These are phyloP conservation scores for Trichomonas gallinae DNA, from an alignment of 208 protist genomes.

Conservation along the genomic window DNA sequence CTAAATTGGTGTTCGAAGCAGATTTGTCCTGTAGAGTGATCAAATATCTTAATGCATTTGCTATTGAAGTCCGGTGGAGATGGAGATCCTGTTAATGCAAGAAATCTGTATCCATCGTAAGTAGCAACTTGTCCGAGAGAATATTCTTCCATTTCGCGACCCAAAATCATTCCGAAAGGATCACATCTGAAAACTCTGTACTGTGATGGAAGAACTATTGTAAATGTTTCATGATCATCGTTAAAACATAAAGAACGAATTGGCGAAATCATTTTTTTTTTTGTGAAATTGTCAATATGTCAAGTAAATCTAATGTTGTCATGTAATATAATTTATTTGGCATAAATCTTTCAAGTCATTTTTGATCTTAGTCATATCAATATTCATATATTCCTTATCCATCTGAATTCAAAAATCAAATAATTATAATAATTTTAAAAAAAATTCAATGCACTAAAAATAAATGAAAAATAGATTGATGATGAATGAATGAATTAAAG, in stretches of 20 bases:
- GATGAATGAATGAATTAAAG: too few relatives aligned
- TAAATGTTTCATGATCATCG: conserved; percentile 20
- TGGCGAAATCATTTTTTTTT: not conserved
- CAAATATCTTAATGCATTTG: not conserved
- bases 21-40: not conserved
- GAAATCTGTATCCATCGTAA: not conserved
- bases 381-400: too few relatives aligned
- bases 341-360: too few relatives aligned
- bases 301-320: too few relatives aligned
- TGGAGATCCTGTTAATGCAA: not conserved
- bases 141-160: not conserved
- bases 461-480: too few relatives aligned
- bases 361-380: too few relatives aligned
- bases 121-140: not conserved
- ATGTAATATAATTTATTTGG: too few relatives aligned
- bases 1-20: not conserved
- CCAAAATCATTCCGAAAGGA: conserved; percentile 12
- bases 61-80: not conserved
- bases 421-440: too few relatives aligned
- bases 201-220: not conserved
- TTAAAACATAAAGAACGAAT: conserved; percentile 7
- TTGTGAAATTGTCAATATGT: too few relatives aligned
- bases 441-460: too few relatives aligned
- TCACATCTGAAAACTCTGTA: not conserved
- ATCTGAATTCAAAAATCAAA: too few relatives aligned